Conservation (phyloP, 345 rosid genomes). For the Eucalyptus microcorys region DNA sequence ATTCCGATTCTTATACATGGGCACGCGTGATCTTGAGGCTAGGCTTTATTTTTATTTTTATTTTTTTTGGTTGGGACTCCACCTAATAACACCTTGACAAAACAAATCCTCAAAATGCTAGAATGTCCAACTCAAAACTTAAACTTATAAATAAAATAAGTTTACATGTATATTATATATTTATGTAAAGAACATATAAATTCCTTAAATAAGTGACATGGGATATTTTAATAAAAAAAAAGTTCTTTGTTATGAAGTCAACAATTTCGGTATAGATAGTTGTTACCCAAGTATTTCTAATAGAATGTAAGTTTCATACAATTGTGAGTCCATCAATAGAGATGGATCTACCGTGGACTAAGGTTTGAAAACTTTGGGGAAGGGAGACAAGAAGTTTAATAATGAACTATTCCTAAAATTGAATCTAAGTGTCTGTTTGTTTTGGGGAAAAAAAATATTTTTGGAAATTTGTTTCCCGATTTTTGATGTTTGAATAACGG, state of each 20-base stretch:
- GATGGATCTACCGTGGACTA: background rate
- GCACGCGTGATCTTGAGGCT: background rate
- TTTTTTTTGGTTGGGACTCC: background rate
- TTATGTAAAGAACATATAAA: background rate
- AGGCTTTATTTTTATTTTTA: background rate
- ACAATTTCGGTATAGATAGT: background rate
- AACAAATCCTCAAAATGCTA: background rate
- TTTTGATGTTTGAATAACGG: background rate
- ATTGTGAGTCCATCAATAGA: background rate
- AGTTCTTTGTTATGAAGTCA: background rate
- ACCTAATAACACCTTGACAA: background rate
- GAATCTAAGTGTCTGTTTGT: background rate
- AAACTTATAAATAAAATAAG: background rate
- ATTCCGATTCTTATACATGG: background rate
- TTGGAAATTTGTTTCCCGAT: too few species aligned
- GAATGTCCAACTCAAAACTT: background rate
- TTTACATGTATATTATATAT: background rate
- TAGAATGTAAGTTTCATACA: background rate
- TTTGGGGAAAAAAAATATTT: background rate
- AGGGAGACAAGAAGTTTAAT: background rate
- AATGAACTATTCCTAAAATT: background rate
- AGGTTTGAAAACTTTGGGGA: background rate
- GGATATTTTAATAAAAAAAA: fast-evolving
- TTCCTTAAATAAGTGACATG: background rate
- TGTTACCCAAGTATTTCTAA: background rate